Percentiles rank a stretch among this genome's conserved stretches.
These are phyloP conservation scores for Penicillium paneum DNA, from an alignment of 2,329 filamentous ascomycete genomes.

Conservation along the genomic window DNA sequence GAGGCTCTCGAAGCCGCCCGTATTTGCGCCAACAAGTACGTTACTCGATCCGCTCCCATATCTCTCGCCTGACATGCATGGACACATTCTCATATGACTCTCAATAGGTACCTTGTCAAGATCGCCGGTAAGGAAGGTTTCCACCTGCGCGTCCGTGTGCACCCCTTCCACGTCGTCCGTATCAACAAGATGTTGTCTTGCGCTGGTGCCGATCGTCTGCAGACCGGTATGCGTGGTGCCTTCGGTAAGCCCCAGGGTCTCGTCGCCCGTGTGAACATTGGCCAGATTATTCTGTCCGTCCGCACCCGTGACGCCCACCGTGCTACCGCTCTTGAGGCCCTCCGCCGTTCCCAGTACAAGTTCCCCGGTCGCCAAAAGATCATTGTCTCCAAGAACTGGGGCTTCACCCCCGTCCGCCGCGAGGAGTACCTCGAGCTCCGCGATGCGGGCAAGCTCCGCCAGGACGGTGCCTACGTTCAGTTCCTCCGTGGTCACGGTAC, in stretches of 20 bases:
- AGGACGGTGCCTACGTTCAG: constrained; percentile 99
- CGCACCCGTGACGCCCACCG: constrained; percentile 95
- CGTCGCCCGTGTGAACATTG: constrained; percentile 99
- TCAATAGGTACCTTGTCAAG: constrained; percentile 63
- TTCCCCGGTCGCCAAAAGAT: constrained; percentile 99
- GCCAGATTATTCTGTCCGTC: constrained; percentile 96
- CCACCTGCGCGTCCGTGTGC: constrained; percentile 73
- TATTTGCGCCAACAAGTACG: constrained; percentile 99
- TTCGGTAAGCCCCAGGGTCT: constrained; percentile 99
- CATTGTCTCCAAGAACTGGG: constrained; percentile 99
- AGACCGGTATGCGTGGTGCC: constrained; percentile 99
- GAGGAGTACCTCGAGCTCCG: constrained; percentile 97
- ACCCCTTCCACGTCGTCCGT: constrained; percentile 99
- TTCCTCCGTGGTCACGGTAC: constrained; percentile 94
- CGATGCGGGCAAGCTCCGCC: constrained; percentile 87
- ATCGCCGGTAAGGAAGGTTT: constrained; percentile 68
- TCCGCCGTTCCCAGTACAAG: constrained; percentile 99
- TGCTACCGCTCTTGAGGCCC: constrained; percentile 91
- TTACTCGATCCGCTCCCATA: not conserved
- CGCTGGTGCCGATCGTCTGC: constrained; percentile 99
- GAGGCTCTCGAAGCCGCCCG: constrained; percentile 99
- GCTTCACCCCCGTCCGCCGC: constrained; percentile 96
- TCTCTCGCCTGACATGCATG: not conserved
- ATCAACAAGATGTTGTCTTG: constrained; percentile 99
- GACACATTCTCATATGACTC: constrained; percentile 10